A percentile compares a stretch with the other conserved stretches of the same genome.
phyloP scores from a whole-genome alignment of 768 basidiomycete species.

The Exsudoporus frostii region DNA sequence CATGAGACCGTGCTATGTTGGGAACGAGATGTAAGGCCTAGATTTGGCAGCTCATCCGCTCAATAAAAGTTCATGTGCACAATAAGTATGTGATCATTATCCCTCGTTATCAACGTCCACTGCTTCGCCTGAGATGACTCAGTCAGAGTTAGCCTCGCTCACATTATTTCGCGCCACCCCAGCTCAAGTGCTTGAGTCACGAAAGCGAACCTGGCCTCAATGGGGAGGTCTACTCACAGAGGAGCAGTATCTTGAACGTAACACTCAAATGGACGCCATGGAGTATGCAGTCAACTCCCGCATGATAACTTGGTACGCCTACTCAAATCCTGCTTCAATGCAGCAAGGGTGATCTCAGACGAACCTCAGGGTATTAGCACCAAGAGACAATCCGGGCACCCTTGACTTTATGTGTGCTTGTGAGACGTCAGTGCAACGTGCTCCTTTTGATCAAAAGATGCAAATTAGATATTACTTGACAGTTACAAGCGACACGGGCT shows the following conservation, averaged over 20 bases:
- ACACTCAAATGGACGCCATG: slow-evolving; percentile 37
- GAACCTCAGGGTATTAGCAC: slow-evolving; percentile 52
- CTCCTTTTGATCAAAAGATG: neutral
- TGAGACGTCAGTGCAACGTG: slow-evolving; percentile 47
- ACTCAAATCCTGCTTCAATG: neutral
- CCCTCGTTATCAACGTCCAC: neutral
- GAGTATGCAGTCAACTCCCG: slow-evolving; percentile 46
- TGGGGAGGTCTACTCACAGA: slow-evolving; percentile 45
- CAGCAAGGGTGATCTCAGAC: neutral
- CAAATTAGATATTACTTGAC: slow-evolving; percentile 1
- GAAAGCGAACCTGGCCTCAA: slow-evolving; percentile 35
- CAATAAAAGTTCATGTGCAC: neutral
- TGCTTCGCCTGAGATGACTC: slow-evolving; percentile 1
- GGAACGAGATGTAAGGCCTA: neutral
- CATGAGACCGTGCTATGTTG: neutral
- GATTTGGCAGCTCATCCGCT: neutral
- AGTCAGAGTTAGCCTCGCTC: slow-evolving; percentile 22
- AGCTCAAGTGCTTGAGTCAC: slow-evolving; percentile 42
- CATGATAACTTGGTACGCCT: slow-evolving; percentile 47
- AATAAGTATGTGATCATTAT: neutral
- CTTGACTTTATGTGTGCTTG: slow-evolving; percentile 59
- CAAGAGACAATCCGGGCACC: slow-evolving; percentile 45
- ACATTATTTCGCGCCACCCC: slow-evolving; percentile 49
- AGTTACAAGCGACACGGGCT: slow-evolving; percentile 36
- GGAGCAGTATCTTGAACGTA: slow-evolving; percentile 46